Conservation (phyloP, 129 eudicot genomes). For the Scalesia atractyloides region DNA sequence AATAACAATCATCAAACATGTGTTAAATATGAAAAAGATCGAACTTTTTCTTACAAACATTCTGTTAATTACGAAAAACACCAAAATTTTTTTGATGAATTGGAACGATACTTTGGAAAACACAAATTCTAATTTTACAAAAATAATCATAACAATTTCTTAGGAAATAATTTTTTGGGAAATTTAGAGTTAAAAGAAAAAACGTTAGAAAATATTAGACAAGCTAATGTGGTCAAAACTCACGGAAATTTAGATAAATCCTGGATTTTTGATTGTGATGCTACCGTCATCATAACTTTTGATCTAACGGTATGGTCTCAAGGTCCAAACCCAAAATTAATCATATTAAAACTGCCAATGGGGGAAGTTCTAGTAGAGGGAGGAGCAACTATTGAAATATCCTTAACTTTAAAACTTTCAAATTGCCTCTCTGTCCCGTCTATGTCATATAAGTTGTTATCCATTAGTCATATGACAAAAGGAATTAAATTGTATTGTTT, state of each 20-base stretch:
- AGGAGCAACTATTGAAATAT: conserved; percentile 4
- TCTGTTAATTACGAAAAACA: no score
- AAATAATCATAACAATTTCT: no score
- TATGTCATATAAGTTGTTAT: conserved; percentile 3
- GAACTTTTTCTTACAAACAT: no score
- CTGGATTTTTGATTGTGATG: conserved; percentile 1
- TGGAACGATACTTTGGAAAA: no score
- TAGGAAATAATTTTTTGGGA: neutral
- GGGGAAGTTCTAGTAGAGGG: neutral
- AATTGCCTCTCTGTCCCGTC: conserved; percentile 15
- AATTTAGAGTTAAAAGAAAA: no score
- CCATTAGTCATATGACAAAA: conserved; percentile 19
- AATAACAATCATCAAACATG: no score
- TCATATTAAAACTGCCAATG: neutral
- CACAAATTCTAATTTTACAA: no score
- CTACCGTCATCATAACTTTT: neutral
- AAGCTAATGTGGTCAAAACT: neutral
- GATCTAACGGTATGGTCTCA: neutral
- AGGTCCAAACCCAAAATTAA: neutral
- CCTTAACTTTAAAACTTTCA: neutral
- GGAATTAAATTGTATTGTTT: neutral
- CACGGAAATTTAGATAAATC: neutral
- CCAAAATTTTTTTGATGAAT: no score
- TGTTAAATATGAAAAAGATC: no score
- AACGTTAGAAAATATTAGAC: neutral